Conservation (phyloP, 2,329 filamentous ascomycete genomes). For the Cryphonectria carpinicola region DNA sequence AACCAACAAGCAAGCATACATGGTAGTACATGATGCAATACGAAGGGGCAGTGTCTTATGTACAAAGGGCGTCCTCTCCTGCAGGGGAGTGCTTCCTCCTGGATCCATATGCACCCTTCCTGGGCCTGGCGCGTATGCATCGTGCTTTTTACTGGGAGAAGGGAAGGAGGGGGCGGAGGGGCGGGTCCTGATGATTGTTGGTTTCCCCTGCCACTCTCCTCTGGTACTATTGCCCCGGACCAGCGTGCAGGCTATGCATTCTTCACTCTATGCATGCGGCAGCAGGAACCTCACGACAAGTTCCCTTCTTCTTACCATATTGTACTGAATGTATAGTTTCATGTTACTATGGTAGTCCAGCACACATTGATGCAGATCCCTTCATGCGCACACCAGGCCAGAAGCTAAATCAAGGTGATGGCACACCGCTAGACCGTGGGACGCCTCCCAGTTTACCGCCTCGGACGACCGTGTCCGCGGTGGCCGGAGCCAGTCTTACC, state of each 20-base stretch:
- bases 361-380: background rate
- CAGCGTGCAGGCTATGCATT: background rate
- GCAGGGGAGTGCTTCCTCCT: background rate
- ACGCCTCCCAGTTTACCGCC: slow-evolving; percentile 57
- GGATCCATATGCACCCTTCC: background rate
- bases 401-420: background rate
- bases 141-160: background rate
- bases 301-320: background rate
- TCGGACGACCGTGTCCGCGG: slow-evolving; percentile 80
- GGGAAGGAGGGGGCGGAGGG: no score
- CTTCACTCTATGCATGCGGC: background rate
- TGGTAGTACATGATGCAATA: background rate
- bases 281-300: no score
- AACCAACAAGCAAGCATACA: background rate
- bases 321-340: background rate
- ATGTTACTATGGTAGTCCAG: background rate
- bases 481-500: slow-evolving; percentile 63
- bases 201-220: background rate
- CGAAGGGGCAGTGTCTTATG: background rate
- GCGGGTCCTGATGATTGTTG: background rate
- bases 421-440: slow-evolving; percentile 21
- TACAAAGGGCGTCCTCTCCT: background rate
- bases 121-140: background rate
- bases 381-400: background rate
- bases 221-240: background rate